A percentile compares a stretch with the other conserved stretches of the same genome.
phyloP scores from a whole-genome alignment of 2,329 filamentous ascomycete species.

The Aspergillus brunneoviolaceus region DNA sequence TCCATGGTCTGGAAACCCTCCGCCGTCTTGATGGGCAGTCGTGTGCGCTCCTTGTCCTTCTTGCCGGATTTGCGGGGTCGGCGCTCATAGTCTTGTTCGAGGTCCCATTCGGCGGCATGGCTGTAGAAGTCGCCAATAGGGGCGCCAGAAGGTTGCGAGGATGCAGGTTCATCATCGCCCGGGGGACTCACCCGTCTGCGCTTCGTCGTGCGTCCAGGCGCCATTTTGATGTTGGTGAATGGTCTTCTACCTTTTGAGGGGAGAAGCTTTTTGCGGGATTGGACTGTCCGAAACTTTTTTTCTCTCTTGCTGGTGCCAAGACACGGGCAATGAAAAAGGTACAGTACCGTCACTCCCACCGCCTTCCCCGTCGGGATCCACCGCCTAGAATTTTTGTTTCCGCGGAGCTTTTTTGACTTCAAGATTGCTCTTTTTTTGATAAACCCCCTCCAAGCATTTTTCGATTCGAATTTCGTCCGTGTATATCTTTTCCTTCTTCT shows the following conservation, averaged over 20 bases:
- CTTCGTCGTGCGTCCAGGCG: conserved; percentile 49
- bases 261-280: not conserved
- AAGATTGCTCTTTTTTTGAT: not conserved
- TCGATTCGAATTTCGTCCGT: not conserved
- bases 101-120: conserved; percentile 78
- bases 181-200: conserved; percentile 52
- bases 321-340: conserved; percentile 19
- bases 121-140: conserved; percentile 60
- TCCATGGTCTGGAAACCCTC: conserved; percentile 71
- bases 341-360: conserved; percentile 20
- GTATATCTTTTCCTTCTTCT: not conserved
- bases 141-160: conserved; percentile 34
- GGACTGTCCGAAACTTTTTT: conserved; percentile 24
- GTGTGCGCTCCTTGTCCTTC: conserved; percentile 70
- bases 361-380: conserved; percentile 2
- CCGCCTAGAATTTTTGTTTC: conserved; percentile 22
- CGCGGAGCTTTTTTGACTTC: conserved; percentile 20
- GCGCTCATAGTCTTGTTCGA: conserved; percentile 88
- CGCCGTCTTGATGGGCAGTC: conserved; percentile 81
- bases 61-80: conserved; percentile 73
- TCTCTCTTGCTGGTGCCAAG: conserved; percentile 26
- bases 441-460: not conserved
- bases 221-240: conserved; percentile 39
- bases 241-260: not conserved
- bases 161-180: conserved; percentile 33